A percentile compares a stretch with the other conserved stretches of the same genome.
These are phyloP conservation scores for Didymella pomorum DNA, from an alignment of 2,329 filamentous ascomycete species.

Conservation along the genomic window DNA sequence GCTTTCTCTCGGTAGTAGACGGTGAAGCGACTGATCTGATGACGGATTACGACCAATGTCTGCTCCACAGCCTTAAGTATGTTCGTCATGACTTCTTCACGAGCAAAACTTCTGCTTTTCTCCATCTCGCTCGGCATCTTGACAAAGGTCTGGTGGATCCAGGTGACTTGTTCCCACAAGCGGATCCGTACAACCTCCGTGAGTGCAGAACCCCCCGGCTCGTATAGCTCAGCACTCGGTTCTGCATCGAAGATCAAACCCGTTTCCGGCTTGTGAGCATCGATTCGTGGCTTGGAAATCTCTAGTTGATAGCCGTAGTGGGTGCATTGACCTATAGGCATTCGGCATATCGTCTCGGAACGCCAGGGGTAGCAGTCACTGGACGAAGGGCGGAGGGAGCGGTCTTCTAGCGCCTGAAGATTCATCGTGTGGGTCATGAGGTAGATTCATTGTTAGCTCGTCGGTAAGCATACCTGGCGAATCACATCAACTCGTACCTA, in stretches of 20 bases:
- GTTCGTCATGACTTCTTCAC: slow-evolving; percentile 9
- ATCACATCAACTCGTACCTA: slow-evolving; percentile 13
- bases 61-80: slow-evolving; percentile 11
- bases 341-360: background rate
- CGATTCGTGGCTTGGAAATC: background rate
- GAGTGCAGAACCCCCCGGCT: slow-evolving; percentile 3
- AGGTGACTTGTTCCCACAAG: slow-evolving; percentile 14
- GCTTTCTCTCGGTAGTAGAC: background rate
- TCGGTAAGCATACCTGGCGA: slow-evolving; percentile 7
- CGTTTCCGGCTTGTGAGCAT: slow-evolving; percentile 1
- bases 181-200: slow-evolving; percentile 9
- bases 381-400: slow-evolving; percentile 4
- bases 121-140: slow-evolving; percentile 10
- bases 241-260: slow-evolving; percentile 11
- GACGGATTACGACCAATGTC: background rate
- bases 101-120: slow-evolving; percentile 7
- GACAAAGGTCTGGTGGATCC: slow-evolving; percentile 6
- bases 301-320: background rate
- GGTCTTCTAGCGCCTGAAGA: slow-evolving; percentile 1
- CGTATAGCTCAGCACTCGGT: background rate
- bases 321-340: background rate
- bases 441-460: background rate
- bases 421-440: slow-evolving; percentile 16
- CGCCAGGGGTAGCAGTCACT: slow-evolving; percentile 9
- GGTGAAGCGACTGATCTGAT: background rate